phyloP scores from a whole-genome alignment of 192 early-diverging fungal genomes.

The Backusella tuberculispora region DNA sequence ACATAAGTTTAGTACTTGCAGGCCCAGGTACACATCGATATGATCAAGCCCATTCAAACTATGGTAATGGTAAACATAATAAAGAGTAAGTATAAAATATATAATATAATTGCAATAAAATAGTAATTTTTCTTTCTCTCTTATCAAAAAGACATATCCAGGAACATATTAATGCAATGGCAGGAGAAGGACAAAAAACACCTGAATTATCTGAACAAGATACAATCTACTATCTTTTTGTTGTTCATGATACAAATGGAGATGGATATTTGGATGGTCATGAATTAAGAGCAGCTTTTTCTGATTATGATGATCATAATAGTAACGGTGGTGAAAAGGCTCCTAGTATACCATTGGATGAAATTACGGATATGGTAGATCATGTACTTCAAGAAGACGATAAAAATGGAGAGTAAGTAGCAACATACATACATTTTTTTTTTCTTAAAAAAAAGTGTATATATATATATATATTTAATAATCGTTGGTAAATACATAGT shows the following conservation, averaged over 20 bases:
- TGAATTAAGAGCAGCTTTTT: slow-evolving; percentile 68
- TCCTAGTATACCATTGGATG: slow-evolving; percentile 40
- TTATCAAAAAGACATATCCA: slow-evolving; percentile 50
- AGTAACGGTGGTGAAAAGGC: slow-evolving; percentile 36
- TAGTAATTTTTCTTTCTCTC: slow-evolving; percentile 12
- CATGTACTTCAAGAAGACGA: slow-evolving; percentile 78
- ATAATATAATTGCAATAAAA: not conserved
- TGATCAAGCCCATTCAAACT: slow-evolving; percentile 36
- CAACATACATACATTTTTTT: not conserved
- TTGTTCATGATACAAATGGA: slow-evolving; percentile 73
- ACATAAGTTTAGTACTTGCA: not conserved
- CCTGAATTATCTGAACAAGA: slow-evolving; percentile 54
- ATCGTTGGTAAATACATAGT: slow-evolving; percentile 24
- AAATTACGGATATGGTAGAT: slow-evolving; percentile 70
- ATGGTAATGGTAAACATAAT: slow-evolving; percentile 33
- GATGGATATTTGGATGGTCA: slow-evolving; percentile 78
- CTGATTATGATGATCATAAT: slow-evolving; percentile 43
- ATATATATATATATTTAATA: slow-evolving; percentile 5
- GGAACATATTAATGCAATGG: slow-evolving; percentile 56
- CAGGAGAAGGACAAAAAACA: slow-evolving; percentile 39
- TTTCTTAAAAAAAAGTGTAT: not conserved
- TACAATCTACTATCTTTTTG: slow-evolving; percentile 72
- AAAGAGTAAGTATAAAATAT: slow-evolving; percentile 29
- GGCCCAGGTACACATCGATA: slow-evolving; percentile 35
- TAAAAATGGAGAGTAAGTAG: slow-evolving; percentile 67